Conservation (phyloP, 1,139 yeast genomes). For the Geotrichum cucujoidarum region DNA sequence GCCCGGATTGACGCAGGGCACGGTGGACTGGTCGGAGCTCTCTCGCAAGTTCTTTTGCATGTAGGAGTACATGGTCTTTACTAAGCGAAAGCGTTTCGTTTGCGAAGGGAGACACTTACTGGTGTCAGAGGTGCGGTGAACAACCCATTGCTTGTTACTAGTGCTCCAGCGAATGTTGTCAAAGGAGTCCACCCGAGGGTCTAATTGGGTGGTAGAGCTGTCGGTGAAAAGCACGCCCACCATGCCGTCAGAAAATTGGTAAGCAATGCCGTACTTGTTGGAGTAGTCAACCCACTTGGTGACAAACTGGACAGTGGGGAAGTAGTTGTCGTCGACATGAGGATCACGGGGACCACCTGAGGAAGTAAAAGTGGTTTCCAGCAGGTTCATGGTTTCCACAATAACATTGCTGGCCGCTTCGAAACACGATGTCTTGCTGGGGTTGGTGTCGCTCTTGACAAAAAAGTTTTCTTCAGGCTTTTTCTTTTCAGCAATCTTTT, state of each 20-base stretch:
- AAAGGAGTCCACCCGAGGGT: constrained; percentile 18
- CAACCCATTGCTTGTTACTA: constrained; percentile 9
- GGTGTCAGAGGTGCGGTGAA: constrained; percentile 10
- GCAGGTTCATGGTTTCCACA: neutral
- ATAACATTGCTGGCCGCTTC: constrained; percentile 9
- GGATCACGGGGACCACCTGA: neutral
- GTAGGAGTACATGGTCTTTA: constrained; percentile 33
- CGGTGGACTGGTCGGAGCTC: constrained; percentile 17
- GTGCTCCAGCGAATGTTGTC: constrained; percentile 15
- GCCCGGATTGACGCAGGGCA: constrained; percentile 6
- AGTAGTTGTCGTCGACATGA: constrained; percentile 6
- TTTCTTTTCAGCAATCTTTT: neutral
- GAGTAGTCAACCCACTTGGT: constrained; percentile 98
- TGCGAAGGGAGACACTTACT: constrained; percentile 22
- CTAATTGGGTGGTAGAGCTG: constrained; percentile 23
- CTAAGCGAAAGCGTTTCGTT: constrained; percentile 30
- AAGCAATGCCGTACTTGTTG: constrained; percentile 91
- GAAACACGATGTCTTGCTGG: constrained; percentile 6
- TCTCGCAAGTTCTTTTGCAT: constrained; percentile 35
- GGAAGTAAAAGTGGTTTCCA: neutral
- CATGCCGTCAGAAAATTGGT: constrained; percentile 83
- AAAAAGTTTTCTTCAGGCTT: constrained; percentile 1
- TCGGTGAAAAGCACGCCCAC: constrained; percentile 65
- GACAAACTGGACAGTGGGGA: constrained; percentile 43
- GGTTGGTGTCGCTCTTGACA: constrained; percentile 12